Base-by-base conservation (phyloP, 208 protist genomes). In the Leishmania turanica region DNA sequence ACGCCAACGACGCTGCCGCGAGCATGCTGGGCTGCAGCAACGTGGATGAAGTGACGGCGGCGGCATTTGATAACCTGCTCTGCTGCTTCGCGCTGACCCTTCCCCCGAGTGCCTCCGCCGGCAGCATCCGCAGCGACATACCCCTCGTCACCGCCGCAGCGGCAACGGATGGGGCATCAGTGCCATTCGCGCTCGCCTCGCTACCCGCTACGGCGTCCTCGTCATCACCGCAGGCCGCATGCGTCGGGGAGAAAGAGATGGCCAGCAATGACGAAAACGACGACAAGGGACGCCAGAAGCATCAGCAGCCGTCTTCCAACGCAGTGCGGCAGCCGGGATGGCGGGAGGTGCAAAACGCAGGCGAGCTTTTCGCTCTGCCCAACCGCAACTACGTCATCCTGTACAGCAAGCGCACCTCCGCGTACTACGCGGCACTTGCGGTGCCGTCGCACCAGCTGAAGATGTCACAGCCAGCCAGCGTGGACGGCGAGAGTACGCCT, bases 361-460 rank as follows among this genome's bases (percentile, higher is more conserved):
- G 85, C 1, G 85, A 85, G 34, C 69, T 88, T 9, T 83, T 88
- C 51, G 51, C 77, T 21, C 60, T 47, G 3, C 54, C 77, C 31
- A 58, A 76, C 42, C 45, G 77, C 69, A 77, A 56, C 58, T 83
- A 81, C 45, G 60, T 88, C 47, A 74, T 88, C n/a, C 74, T 84
- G 15, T 85, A 81, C 81, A 74, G 77, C 69, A 60, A 80, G 60
- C 78, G 75, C n/a, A 88, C 85, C 60, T 75, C 75, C 4, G 40
- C 75, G 47, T 85, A 81, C 78, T 88, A 88, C 78, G 82, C 85
- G 1, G 85, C 85, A 27, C 68, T 88, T 42, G 75, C 78, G 3
- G 58, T 85, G 27, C 49, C 77, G 7, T 76, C 77, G 19, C 42
- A 81, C 11, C 81, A 85, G 11, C 58, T 75, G 7, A 58, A 66